Conservation (phyloP, 768 basidiomycete genomes). For the Mycena olivaceomarginata region DNA sequence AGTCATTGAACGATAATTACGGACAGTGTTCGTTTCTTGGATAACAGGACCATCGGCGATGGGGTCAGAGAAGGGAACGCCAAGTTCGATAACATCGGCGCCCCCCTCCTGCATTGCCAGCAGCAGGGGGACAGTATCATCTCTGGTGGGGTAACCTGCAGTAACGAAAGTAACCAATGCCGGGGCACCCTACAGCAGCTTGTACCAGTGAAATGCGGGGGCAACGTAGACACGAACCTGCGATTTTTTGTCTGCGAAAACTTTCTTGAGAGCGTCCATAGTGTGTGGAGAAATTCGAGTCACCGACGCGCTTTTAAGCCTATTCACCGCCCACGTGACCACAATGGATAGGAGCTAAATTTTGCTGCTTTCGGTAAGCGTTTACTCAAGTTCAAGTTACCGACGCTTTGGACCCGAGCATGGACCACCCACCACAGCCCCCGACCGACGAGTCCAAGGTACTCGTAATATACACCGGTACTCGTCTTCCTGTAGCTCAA, state of each 20-base stretch:
- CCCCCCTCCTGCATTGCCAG: conserved; percentile 96
- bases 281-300: conserved; percentile 36
- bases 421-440: conserved; percentile 70
- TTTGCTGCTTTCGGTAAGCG: not conserved
- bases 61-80: conserved; percentile 97
- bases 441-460: conserved; percentile 84
- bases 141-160: conserved; percentile 89
- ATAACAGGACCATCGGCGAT: conserved; percentile 97
- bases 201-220: not conserved
- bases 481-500: not conserved
- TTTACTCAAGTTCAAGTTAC: no score
- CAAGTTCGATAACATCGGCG: conserved; percentile 95
- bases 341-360: conserved; percentile 29
- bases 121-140: conserved; percentile 91
- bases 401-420: conserved; percentile 44
- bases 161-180: conserved; percentile 94
- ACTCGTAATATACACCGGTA: conserved; percentile 91
- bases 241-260: conserved; percentile 80
- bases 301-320: conserved; percentile 33
- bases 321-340: not conserved
- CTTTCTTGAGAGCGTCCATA: conserved; percentile 85
- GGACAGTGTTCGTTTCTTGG: conserved; percentile 94
- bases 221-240: conserved; percentile 61
- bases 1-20: conserved; percentile 50
- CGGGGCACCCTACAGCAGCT: conserved; percentile 66